Conservation (phyloP, 164 flowering plant genomes). For the Paratinospora sagittata region DNA sequence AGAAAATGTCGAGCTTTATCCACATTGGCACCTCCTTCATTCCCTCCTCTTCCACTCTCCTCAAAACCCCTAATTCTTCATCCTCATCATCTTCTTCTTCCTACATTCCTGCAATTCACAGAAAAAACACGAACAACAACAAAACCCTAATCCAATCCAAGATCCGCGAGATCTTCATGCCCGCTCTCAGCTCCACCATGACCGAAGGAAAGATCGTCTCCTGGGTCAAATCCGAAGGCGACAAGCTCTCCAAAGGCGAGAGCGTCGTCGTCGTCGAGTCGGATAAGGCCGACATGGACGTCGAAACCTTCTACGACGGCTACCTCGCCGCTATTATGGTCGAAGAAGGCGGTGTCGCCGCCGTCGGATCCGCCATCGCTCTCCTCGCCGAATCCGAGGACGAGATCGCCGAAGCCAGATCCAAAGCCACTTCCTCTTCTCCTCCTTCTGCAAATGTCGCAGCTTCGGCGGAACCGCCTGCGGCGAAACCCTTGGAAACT, state of each 20-base stretch:
- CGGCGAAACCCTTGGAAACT: slow-evolving; percentile 10
- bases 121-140: not conserved
- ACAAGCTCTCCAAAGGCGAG: slow-evolving; percentile 80
- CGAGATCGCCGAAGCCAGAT: slow-evolving; percentile 64
- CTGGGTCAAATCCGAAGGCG: slow-evolving; percentile 99
- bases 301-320: slow-evolving; percentile 96
- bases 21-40: slow-evolving; percentile 44
- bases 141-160: slow-evolving; percentile 41
- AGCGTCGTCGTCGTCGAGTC: slow-evolving; percentile 97
- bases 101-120: not conserved
- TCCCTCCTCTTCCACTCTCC: slow-evolving; percentile 34
- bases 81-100: not conserved
- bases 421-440: slow-evolving; percentile 33
- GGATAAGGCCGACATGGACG: slow-evolving; percentile 98
- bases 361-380: slow-evolving; percentile 98
- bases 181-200: slow-evolving; percentile 93
- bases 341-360: slow-evolving; percentile 31
- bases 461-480: too few species aligned
- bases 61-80: slow-evolving; percentile 9
- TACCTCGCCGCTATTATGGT: slow-evolving; percentile 86
- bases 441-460: slow-evolving; percentile 6
- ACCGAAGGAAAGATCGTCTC: slow-evolving; percentile 95
- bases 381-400: slow-evolving; percentile 81
- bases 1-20: slow-evolving; percentile 46
- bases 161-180: slow-evolving; percentile 99